Evolutionary conservation across 345 rosid species (phyloP), one percentile per base, ranked within the genome.

Genomic region (Conringia planisiliqua): DNA sequence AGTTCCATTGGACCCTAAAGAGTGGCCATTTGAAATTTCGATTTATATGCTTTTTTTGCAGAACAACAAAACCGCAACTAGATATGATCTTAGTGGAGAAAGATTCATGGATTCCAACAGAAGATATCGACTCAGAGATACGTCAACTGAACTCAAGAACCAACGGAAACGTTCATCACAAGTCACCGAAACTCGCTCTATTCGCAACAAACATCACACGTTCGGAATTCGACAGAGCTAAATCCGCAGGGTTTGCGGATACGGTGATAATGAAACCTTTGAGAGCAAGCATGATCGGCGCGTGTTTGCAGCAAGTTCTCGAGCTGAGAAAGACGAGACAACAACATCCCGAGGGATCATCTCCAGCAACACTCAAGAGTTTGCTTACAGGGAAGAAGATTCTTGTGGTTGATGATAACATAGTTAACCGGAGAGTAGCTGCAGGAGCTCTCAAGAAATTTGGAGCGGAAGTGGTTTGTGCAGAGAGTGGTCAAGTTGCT

Each of bases 271-370:
- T 95, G 97, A 95, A 95, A 65, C 99, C 99, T 3, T 66, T 95
- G 70, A 85, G 99, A 79, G 93, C 97, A 54, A 95, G 96, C 76
- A 95, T 92, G 99, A 80, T 95, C 7, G 97, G 92, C 3, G 99
- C 99, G 24, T 95, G 97, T 85, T 85, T 95, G 39, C 97, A 86
- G 24, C 97, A 89, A 76, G 92, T 86, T 42, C 86, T 91, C 8
- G 93, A 86, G 54, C 78, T 80, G 30, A 93, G 95, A 51, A 88
- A 82, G 83, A 88, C 82, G 66, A 83, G 86, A 75, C 85, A 81
- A 59, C 84, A 81, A 47, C 83, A 79, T 14, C 79, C 76, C 0
- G 80, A 86, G 35, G 90, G 91, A 27, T 71, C 88, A 62, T 72
- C 85, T 0, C 81, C 77, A 0, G 68, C 48, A 60, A 78, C 81